phyloP scores from a whole-genome alignment of 768 basidiomycete genomes.

The Hortiboletus campestris region DNA sequence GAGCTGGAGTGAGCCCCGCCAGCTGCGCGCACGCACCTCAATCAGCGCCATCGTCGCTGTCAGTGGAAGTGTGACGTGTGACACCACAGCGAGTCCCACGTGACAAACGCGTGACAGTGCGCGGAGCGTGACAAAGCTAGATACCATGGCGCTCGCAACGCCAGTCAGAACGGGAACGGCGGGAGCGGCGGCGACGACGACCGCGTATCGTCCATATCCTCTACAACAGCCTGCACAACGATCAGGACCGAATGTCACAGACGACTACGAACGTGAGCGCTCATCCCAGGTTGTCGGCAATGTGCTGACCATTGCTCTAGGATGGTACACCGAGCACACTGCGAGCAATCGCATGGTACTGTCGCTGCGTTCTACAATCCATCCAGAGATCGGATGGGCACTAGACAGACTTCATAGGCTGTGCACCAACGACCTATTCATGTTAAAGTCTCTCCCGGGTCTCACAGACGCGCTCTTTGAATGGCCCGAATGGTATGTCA shows the following conservation, averaged over 20 bases:
- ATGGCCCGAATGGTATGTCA: slow-evolving; percentile 84
- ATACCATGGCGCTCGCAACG: slow-evolving; percentile 28
- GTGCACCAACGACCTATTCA: slow-evolving; percentile 76
- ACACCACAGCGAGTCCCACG: slow-evolving; percentile 2
- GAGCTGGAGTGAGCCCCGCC: not conserved
- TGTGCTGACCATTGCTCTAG: slow-evolving; percentile 35
- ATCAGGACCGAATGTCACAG: slow-evolving; percentile 48
- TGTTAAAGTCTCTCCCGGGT: slow-evolving; percentile 69
- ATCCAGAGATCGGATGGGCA: slow-evolving; percentile 84
- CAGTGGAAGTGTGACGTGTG: slow-evolving; percentile 15
- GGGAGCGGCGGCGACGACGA: slow-evolving; percentile 12
- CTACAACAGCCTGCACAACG: slow-evolving; percentile 20
- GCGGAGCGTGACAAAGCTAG: slow-evolving; percentile 13
- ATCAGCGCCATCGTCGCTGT: slow-evolving; percentile 50
- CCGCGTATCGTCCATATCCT: slow-evolving; percentile 27
- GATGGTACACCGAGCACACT: slow-evolving; percentile 82
- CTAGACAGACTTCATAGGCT: slow-evolving; percentile 81
- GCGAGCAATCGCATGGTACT: slow-evolving; percentile 89
- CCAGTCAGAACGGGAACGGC: slow-evolving; percentile 28
- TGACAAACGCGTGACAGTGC: slow-evolving; percentile 25
- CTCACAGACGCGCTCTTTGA: slow-evolving; percentile 81
- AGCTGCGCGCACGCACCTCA: slow-evolving; percentile 38
- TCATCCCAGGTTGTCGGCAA: not conserved
- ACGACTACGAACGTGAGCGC: slow-evolving; percentile 74
- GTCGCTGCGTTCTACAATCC: slow-evolving; percentile 79